phyloP scores from a whole-genome alignment of 345 rosid species.

The Trapa bicornis region DNA sequence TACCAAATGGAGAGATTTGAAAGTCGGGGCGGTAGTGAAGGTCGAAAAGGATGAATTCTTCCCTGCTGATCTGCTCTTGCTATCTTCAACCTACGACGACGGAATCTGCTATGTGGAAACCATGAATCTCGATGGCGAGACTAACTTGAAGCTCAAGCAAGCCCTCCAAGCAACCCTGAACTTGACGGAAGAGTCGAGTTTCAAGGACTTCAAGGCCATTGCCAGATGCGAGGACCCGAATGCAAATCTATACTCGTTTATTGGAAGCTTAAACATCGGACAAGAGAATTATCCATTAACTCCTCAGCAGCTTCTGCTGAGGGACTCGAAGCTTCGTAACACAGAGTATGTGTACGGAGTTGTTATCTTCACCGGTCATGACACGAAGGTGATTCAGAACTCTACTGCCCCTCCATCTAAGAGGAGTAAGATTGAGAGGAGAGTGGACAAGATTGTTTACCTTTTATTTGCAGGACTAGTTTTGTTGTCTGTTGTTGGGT shows the following conservation, averaged over 20 bases:
- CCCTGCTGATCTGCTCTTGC: slow-evolving; percentile 85
- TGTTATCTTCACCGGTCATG: slow-evolving; percentile 79
- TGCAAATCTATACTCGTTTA: slow-evolving; percentile 68
- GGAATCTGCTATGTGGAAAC: slow-evolving; percentile 95
- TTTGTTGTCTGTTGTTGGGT: slow-evolving; percentile 51
- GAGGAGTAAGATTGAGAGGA: slow-evolving; percentile 79
- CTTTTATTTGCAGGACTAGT: slow-evolving; percentile 54
- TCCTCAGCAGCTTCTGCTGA: slow-evolving; percentile 84
- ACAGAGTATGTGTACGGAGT: slow-evolving; percentile 76
- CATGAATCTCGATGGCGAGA: slow-evolving; percentile 91
- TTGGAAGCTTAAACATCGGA: slow-evolving; percentile 60
- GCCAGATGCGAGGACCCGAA: slow-evolving; percentile 93
- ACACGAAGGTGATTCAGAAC: slow-evolving; percentile 89
- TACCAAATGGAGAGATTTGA: slow-evolving; percentile 68
- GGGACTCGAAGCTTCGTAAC: slow-evolving; percentile 82
- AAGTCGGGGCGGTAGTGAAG: slow-evolving; percentile 76
- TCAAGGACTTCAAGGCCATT: slow-evolving; percentile 47
- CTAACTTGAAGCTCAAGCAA: slow-evolving; percentile 80
- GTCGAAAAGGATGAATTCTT: slow-evolving; percentile 93
- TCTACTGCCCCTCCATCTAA: slow-evolving; percentile 89
- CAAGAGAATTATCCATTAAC: slow-evolving; percentile 60
- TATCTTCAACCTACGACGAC: slow-evolving; percentile 80
- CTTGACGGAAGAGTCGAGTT: slow-evolving; percentile 51
- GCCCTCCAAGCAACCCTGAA: slow-evolving; percentile 51
- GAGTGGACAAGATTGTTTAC: slow-evolving; percentile 73